Conservation (phyloP, 2,329 filamentous ascomycete species). For the Pseudocercospora cruenta region DNA sequence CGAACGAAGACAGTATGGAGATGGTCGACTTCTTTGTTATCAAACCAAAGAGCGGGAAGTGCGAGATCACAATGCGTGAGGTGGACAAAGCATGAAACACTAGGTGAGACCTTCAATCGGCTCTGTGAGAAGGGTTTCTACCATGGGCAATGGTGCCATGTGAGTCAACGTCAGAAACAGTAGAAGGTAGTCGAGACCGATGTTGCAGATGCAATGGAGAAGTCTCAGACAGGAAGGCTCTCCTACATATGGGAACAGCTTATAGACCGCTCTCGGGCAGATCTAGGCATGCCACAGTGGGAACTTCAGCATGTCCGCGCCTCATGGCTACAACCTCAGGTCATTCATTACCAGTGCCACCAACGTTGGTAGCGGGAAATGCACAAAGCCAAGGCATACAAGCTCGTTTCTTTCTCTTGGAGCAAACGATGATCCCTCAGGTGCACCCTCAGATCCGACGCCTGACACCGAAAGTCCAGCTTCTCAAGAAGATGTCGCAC, state of each 20-base stretch:
- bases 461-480: no score
- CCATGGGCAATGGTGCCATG: no score
- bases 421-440: neutral
- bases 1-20: constrained; percentile 34
- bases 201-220: neutral
- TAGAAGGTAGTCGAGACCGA: neutral
- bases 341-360: neutral
- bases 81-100: no score
- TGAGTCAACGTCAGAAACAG: neutral
- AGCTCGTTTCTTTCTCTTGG: neutral
- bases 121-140: no score
- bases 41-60: constrained; percentile 21
- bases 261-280: no score
- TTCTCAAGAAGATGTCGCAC: neutral
- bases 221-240: neutral
- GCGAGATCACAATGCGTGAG: no score
- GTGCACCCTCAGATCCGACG: neutral
- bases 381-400: neutral
- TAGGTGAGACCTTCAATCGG: no score
- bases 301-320: neutral
- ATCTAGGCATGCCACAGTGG: no score
- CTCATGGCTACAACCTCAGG: neutral
- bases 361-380: neutral
- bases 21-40: constrained; percentile 37
- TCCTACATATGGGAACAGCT: neutral